phyloP scores from a whole-genome alignment of 306 rosid genomes.

The Vachellia pachyceras region DNA sequence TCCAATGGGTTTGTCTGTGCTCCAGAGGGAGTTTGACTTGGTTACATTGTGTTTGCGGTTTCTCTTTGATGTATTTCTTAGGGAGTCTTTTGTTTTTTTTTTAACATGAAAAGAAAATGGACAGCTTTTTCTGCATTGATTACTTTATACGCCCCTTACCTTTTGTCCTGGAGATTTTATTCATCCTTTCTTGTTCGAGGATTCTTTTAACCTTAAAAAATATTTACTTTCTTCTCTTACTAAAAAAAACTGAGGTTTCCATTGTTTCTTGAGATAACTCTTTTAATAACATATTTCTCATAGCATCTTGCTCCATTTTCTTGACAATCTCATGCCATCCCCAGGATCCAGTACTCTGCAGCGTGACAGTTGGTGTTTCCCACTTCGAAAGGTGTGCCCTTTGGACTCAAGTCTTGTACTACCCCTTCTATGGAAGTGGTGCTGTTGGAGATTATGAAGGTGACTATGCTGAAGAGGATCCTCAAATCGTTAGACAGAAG shows the following conservation, averaged over 20 bases:
- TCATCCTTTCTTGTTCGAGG: too few relatives aligned
- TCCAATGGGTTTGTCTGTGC: slow-evolving; percentile 16
- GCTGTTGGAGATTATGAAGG: slow-evolving; percentile 92
- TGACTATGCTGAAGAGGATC: slow-evolving; percentile 94
- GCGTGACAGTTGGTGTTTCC: slow-evolving; percentile 97
- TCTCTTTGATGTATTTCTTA: not conserved
- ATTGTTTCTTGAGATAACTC: slow-evolving; percentile 6
- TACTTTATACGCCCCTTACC: not conserved
- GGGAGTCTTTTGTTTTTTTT: not conserved
- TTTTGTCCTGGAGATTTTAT: not conserved
- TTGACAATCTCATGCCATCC: slow-evolving; percentile 36
- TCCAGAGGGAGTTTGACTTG: slow-evolving; percentile 17
- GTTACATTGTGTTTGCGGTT: not conserved
- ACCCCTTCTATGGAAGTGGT: slow-evolving; percentile 96
- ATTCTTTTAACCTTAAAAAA: too few relatives aligned
- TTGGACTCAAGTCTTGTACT: slow-evolving; percentile 97
- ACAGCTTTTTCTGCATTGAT: not conserved
- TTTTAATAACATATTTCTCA: slow-evolving; percentile 3
- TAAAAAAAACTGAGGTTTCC: slow-evolving; percentile 19
- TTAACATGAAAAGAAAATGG: not conserved
- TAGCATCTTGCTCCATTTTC: slow-evolving; percentile 40
- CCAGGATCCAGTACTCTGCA: slow-evolving; percentile 94
- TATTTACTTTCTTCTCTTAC: not conserved
- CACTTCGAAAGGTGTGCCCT: slow-evolving; percentile 95
- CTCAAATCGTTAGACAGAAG: slow-evolving; percentile 88